Evolutionary conservation across 768 basidiomycete genomes (phyloP), one percentile per base, ranked within the genome.

Genomic region (Sarcodon sp.): DNA sequence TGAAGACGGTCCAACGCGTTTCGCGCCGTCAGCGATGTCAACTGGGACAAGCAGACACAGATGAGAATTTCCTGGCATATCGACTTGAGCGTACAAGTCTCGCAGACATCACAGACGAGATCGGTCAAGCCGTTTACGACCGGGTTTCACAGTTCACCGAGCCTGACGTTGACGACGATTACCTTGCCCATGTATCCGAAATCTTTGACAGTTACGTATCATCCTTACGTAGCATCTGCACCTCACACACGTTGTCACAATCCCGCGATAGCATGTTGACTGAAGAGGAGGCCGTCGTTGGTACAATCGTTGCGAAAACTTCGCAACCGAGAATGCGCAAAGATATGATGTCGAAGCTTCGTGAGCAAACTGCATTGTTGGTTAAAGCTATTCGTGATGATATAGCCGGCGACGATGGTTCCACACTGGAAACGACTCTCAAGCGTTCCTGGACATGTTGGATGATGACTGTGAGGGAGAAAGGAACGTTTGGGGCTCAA

Each of bases 251-350:
- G 1, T 61, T 80, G 0, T 75, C 72, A 2, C 63, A 65, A 45
- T 54, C 58, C n/a, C 66, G 64, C 31, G 62, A 59, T 3, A 63
- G 67, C 1, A 64, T 66, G 46, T 62, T 83, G 1, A 73, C 72
- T 8, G 80, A 84, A 54, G 80, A 76, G 56, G 83, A 83, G 58
- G 78, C 72, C 0, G 61, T 80, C 2, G 59, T 83, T 13, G 83
- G 83, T 0, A 82, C 81, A 0, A 84, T 84, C 50, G 65, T 74
- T 0, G 78, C 79, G 15, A 79, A 79, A 50, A 75, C 69, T 10
- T 73, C 78, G 0, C 77, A 83, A 54, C 71, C 72, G 10, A 68
- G 76, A 7, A 68, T 64, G 49, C 67, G 80, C 18, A 69, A 62
- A 50, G 74, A 80, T 35, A 56, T 68, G 34, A 81, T 79, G 55